phyloP scores from a whole-genome alignment of 1,139 yeast species.

The Scheffersomyces illinoinensis region DNA sequence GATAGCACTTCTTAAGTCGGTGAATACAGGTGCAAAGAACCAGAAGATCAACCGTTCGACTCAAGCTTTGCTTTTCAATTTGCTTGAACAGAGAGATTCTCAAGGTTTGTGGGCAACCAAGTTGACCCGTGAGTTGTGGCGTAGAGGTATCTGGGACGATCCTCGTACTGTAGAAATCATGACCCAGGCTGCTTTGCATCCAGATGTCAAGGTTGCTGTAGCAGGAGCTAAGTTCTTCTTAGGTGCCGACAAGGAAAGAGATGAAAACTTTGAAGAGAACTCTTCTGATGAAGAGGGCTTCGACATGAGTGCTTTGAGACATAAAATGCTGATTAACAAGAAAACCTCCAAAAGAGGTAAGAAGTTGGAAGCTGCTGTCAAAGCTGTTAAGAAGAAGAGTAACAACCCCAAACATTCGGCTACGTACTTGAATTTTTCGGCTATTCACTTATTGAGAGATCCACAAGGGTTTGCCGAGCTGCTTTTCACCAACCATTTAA shows the following conservation, averaged over 20 bases:
- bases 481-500: slow-evolving; percentile 69
- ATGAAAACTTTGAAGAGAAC: slow-evolving; percentile 73
- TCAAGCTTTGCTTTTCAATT: slow-evolving; percentile 85
- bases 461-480: slow-evolving; percentile 97
- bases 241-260: slow-evolving; percentile 95
- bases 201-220: slow-evolving; percentile 81
- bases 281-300: slow-evolving; percentile 73
- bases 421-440: slow-evolving; percentile 87
- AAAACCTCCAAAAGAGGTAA: slow-evolving; percentile 78
- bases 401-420: slow-evolving; percentile 53
- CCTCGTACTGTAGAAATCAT: slow-evolving; percentile 92
- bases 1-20: slow-evolving; percentile 73
- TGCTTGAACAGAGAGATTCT: slow-evolving; percentile 74
- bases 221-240: slow-evolving; percentile 90
- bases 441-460: slow-evolving; percentile 88
- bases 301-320: slow-evolving; percentile 70
- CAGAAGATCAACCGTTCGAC: slow-evolving; percentile 86
- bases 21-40: slow-evolving; percentile 82
- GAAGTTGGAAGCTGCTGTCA: slow-evolving; percentile 72
- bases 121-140: slow-evolving; percentile 92
- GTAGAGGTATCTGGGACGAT: slow-evolving; percentile 98
- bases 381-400: slow-evolving; percentile 64
- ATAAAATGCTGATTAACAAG: slow-evolving; percentile 80
- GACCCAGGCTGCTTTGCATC: slow-evolving; percentile 92
- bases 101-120: slow-evolving; percentile 97